phyloP scores from a whole-genome alignment of 352 stramenopile species.

The Phytophthora aleatoria region DNA sequence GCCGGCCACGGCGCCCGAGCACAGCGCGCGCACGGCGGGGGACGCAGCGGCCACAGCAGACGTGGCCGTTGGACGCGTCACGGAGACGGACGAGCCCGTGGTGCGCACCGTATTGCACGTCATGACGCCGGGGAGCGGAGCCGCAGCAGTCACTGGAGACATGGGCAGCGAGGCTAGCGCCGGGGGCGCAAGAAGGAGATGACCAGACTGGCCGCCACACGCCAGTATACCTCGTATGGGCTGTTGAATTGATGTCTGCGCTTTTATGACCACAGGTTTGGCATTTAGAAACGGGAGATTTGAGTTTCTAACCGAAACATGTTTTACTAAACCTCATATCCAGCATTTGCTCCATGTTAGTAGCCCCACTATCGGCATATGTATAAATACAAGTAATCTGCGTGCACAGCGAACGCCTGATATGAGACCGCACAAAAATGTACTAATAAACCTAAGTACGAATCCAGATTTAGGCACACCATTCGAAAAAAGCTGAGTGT shows the following conservation, averaged over 20 bases:
- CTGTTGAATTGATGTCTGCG: constrained; percentile 9
- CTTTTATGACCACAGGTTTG: constrained; percentile 14
- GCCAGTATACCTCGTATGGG: background rate
- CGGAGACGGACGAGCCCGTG: constrained; percentile 5
- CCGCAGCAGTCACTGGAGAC: constrained; percentile 10
- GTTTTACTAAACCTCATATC: no score
- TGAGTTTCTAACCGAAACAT: no score
- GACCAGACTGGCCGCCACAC: background rate
- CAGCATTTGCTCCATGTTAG: no score
- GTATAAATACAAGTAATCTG: no score
- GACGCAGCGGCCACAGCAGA: constrained; percentile 37
- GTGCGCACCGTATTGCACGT: constrained; percentile 40
- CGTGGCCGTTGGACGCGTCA: constrained; percentile 35
- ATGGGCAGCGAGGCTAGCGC: constrained; percentile 4
- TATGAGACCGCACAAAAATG: no score
- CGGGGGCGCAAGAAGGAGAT: background rate
- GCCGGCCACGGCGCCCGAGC: constrained; percentile 71
- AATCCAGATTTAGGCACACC: no score
- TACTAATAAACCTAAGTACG: no score
- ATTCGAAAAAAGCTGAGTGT: no score
- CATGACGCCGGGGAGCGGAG: constrained; percentile 26
- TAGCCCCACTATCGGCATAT: no score
- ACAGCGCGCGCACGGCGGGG: constrained; percentile 61
- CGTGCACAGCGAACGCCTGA: no score
- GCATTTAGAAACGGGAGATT: background rate